Evolutionary conservation across 2,329 filamentous ascomycete species (phyloP), one percentile per base, ranked within the genome.

Genomic region (Ceratocystiopsis sp.): DNA sequence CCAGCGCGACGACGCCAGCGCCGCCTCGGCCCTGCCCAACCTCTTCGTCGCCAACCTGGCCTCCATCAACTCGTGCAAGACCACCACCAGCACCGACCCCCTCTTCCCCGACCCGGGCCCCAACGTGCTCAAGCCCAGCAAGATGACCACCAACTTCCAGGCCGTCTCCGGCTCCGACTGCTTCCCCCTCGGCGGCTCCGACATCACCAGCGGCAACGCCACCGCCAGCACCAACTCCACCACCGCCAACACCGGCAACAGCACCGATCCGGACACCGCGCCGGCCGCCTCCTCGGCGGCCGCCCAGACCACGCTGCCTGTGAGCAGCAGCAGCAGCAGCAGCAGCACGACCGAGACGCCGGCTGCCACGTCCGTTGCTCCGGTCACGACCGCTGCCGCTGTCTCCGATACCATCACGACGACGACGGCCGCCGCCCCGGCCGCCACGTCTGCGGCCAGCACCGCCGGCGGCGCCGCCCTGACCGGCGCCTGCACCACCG

Each of bases 1-100:
- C 25, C 50, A 55, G 11, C 34, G 14, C n/a, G 14, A 44, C 9
- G 33, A 33, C 19, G 39, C 18, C 8, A 42, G 46, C 14, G 44
- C 37, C 37, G n/a, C 16, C 3, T 37, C 42, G 14, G 25, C 41
- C 7, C 64, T 78, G 1, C 75, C 75, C 0, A 57, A 63, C 33
- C 65, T 79, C 53, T 79, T 78, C 51, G 62, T 73, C 9, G 73
- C 71, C 54, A 80, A 79, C 52, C 44, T 52, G 12, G 50, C 44
- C 2, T 42, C 43, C 21, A 56, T 75, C 40, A 50, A 47, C 43
- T 42, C 35, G 41, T 53, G 51, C 51, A 48, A 43, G 44, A 50
- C 49, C 32, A 48, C 40, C 16, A 42, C 47, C 38, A 45, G 49
- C 37, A 46, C 50, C 15, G 54, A 52, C 40, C 50, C 51, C 11